Evolutionary conservation across 2,329 filamentous ascomycete species (phyloP).

Genomic region (Clonostachys chloroleuca): DNA sequence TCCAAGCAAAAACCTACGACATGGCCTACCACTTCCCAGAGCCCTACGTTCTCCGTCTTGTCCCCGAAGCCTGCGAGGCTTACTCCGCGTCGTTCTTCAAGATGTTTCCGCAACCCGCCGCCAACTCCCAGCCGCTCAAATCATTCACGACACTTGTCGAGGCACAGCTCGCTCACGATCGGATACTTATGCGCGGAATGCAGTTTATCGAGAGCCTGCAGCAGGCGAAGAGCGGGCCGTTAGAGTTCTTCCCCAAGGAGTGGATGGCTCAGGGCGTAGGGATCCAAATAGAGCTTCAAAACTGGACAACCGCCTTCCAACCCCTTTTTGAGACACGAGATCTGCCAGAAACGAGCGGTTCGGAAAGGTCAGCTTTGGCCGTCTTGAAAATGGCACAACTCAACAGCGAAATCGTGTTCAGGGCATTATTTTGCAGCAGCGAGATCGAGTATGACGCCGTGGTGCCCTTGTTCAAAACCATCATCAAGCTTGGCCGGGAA

Average conservation of each 20-base stretch:
- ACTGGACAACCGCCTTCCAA: slow-evolving; percentile 54
- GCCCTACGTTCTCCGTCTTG: slow-evolving; percentile 51
- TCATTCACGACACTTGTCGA: slow-evolving; percentile 46
- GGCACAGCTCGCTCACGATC: slow-evolving; percentile 52
- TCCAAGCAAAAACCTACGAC: slow-evolving; percentile 64
- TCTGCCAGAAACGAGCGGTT: slow-evolving; percentile 38
- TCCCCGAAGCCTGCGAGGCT: slow-evolving; percentile 8
- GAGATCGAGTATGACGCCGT: slow-evolving; percentile 57
- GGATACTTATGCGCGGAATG: slow-evolving; percentile 50
- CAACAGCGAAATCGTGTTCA: slow-evolving; percentile 51
- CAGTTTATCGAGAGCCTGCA: slow-evolving; percentile 53
- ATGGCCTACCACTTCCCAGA: slow-evolving; percentile 65
- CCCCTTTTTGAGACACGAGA: slow-evolving; percentile 45
- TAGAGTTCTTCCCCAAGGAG: slow-evolving; percentile 44
- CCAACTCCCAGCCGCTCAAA: slow-evolving; percentile 3
- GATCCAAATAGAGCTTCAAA: slow-evolving; percentile 45
- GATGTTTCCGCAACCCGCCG: slow-evolving; percentile 22
- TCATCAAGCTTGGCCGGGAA: slow-evolving; percentile 54
- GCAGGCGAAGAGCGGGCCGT: slow-evolving; percentile 42
- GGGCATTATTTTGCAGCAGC: slow-evolving; percentile 55
- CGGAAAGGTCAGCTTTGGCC: slow-evolving; percentile 53
- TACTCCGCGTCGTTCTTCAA: slow-evolving; percentile 15
- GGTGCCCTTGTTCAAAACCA: slow-evolving; percentile 42
- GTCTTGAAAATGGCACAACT: slow-evolving; percentile 60
- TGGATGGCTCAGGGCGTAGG: slow-evolving; percentile 40